Evolutionary conservation across 1,284 basidiomycete species (phyloP), one percentile per base, ranked within the genome.

Genomic region (Trichosporon ovoides): DNA sequence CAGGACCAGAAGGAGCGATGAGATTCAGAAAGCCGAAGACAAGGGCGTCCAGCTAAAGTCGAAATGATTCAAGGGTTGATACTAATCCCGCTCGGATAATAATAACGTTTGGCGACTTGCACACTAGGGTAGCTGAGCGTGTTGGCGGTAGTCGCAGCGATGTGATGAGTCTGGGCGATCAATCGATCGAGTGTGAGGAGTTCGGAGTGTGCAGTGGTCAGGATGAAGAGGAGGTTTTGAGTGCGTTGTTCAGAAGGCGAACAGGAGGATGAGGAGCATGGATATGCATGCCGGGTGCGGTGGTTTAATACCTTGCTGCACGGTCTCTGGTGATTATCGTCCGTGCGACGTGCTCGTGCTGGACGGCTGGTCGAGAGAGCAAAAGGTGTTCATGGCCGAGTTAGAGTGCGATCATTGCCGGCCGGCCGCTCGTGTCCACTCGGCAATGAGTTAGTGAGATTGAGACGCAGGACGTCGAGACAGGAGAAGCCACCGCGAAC

Each of bases 11-110:
- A n/a, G n/a, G n/a, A n/a, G n/a, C n/a, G n/a, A n/a, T n/a, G n/a
- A n/a, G n/a, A n/a, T n/a, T n/a, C n/a, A n/a, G n/a, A n/a, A n/a
- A n/a, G n/a, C n/a, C n/a, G n/a, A n/a, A n/a, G n/a, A n/a, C n/a
- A n/a, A n/a, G n/a, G n/a, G n/a, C n/a, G n/a, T 35, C 7, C 34
- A 35, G 34, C 34, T 35, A 46, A 24, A 22, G 28, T 28, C 40
- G 40, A 18, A 46, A 24, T 18, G 40, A 46, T 46, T 46, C 40
- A 46, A 46, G 40, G 40, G 40, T 46, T 24, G 40, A 46, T 46
- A 28, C 22, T 24, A 46, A 16, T 9, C 40, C 28, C 22, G 14
- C 16, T 46, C 40, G 40, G 40, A 46, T 20, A 46, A 46, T 46
- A 46, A 46, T 46, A 46, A 46, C 40, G 20, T 40, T 46, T 24